A percentile compares a stretch with the other conserved stretches of the same genome.
phyloP scores from a whole-genome alignment of 75 land plant genomes.

The Picea sitchensis region DNA sequence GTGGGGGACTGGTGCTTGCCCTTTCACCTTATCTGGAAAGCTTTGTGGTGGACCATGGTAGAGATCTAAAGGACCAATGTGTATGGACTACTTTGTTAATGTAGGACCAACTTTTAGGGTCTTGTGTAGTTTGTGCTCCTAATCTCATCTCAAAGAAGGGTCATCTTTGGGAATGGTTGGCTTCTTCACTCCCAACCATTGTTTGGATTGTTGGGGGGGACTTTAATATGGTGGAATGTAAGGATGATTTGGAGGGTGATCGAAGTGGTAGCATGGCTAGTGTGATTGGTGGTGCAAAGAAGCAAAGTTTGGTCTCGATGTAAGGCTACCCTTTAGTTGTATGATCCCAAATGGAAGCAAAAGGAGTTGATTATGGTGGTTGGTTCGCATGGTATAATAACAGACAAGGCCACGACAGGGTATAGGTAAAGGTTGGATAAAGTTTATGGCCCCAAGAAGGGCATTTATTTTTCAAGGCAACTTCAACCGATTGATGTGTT shows the following conservation, averaged over 20 bases:
- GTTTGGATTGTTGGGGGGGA: neutral
- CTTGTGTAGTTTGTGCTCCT: neutral
- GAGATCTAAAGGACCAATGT: neutral
- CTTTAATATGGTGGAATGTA: neutral
- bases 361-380: neutral
- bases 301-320: neutral
- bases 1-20: neutral
- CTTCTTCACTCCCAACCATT: neutral
- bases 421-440: neutral
- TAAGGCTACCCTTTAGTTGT: neutral
- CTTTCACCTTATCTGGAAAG: neutral
- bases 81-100: neutral
- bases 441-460: neutral
- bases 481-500: neutral
- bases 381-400: neutral
- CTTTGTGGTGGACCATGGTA: neutral
- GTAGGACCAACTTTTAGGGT: neutral
- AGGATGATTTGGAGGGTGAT: neutral
- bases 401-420: neutral
- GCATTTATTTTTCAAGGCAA: neutral
- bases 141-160: neutral
- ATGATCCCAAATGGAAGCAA: neutral
- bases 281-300: neutral
- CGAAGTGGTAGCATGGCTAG: neutral
- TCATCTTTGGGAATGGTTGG: neutral